Base-by-base conservation (phyloP, 371 early-diverging fungal species). In the Apophysomyces ossiformis region DNA sequence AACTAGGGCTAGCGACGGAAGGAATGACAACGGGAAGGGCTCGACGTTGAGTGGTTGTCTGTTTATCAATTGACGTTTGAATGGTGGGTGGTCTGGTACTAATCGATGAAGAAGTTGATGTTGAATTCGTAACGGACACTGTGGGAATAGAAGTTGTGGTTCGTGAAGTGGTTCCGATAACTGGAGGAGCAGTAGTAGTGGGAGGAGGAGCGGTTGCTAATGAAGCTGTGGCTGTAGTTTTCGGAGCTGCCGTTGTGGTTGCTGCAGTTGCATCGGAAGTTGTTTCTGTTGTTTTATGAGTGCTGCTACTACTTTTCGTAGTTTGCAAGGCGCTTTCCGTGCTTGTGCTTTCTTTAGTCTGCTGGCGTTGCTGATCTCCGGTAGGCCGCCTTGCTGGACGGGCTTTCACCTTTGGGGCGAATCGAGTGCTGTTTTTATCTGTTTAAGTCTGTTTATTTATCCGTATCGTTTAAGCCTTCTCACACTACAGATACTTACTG, bases 351-450 rank as follows among this genome's bases (percentile, higher is more conserved):
- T 26, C 32, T 2, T 26, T 26, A 26, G 32, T 2, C 16, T 47
- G 47, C 16, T 13, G 47, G 61, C 16, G 35, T 56, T 16, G 32
- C 26, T 57, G n/a, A 57, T 12, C n/a, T 57, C 44, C 12, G 43
- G 54, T 54, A 46, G 62, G 68, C 11, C 50, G 60, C 18, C 60
- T 47, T 13, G 18, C 13, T 47, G 47, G 54, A 16, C 66, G 58
- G 21, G 54, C 67, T 61, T 68, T 70, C 36, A 70, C 70, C 57
- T 69, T 74, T 39, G 74, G 74, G 38, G 74, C 65, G 46, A 74
- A 74, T 39, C 74, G 64, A 56, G 70, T 70, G 32, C 57, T 74
- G 57, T 63, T 66, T 60, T 74, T 74, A 35, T 74, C 74, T 74
- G 47, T 21, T 21, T 18, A 61, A 26, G 32, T 7, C 12, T 11